Evolutionary conservation across 2,329 filamentous ascomycete species (phyloP), one percentile per base, ranked within the genome.

Genomic region (Fusarium nodosum): DNA sequence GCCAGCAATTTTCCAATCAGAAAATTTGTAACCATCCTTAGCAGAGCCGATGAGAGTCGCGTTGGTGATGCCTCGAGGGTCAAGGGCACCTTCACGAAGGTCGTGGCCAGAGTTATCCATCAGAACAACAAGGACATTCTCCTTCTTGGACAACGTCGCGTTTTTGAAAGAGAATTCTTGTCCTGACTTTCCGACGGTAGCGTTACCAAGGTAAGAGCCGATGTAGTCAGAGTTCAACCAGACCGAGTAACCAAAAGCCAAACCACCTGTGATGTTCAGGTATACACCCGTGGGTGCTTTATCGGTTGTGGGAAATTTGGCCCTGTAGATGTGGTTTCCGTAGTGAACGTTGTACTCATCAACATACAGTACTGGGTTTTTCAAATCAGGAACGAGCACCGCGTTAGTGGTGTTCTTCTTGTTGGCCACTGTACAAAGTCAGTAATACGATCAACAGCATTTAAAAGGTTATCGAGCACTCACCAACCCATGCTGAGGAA

Each of bases 91-190:
- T 2, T 79, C 79, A 1, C 82, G 83, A 28, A 87, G 81, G 51
- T 88, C 87, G 71, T 90, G 86, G 12, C 88, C 88, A 20, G 85
- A 87, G 77, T 89, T 84, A 71, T 90, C 86, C 75, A 88, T 85
- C 26, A 89, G 78, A 5, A 89, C 77, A n/a, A 88, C 81, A 8
- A 89, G 78, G 3, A 85, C 75, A 58, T 87, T 87, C 1, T 81
- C 67, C 1, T 79, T 77, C 1, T 76, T 67, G 39, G 77, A 76
- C 0, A 87, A 68, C 3, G 82, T 84, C 4, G 80, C 81, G 48
- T 86, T 85, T 42, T 79, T 74, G 72, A 90, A 88, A 0, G 83
- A 82, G 22, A 89, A 79, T 0, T 81, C 80, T 5, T 78, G 71
- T 3, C 77, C 79, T 4, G 79, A 78, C 4, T 75, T 69, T 2